Base-by-base conservation (phyloP, 192 early-diverging fungal genomes). In the Gigaspora rosea region DNA sequence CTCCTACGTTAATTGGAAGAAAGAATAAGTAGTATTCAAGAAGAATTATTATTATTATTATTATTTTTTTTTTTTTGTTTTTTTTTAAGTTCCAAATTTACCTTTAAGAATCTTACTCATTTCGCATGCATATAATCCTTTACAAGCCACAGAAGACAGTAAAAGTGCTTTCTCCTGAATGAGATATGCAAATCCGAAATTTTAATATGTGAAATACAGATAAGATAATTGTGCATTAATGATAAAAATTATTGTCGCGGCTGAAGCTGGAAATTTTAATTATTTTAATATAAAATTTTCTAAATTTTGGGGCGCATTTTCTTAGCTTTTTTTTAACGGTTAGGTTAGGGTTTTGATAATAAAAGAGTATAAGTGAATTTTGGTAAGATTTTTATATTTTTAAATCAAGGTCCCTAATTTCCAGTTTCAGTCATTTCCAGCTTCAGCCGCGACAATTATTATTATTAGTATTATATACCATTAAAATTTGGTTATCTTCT, bases 71-170 rank as follows among this genome's bases (percentile, higher is more conserved):
- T n/a, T 22, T 49, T 10, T 69, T 48, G 18, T 49, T 48, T 8
- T 33, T 47, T 69, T 47, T 47, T 12, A 6, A 16, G 48, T 71
- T 85, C 48, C 48, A 27, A 27, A 27, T 27, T 27, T 27, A 27
- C 27, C 27, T 27, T 27, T 27, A 27, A 27, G 27, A 27, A 27
- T 27, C 1, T 27, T 27, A n/a, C 67, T 27, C 32, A 69, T 49
- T 8, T 69, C 67, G 16, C 27, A 52, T 32, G 82, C 85, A 72
- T 89, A 84, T 66, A 77, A 88, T 18, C 80, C 65, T 15, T 87
- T 89, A 70, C 81, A 82, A 36, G 86, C 78, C 35, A 88, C 78
- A 73, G 87, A 87, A 6, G 85, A 85, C 8, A 90, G 79, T 13
- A 76, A 79, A 0, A 90, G n/a, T 0, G 82, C 86, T 56, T 80